Percentiles rank a stretch among this genome's conserved stretches.
These are phyloP conservation scores for Dioszegia crocea DNA, from an alignment of 768 basidiomycete species.

Conservation along the genomic window DNA sequence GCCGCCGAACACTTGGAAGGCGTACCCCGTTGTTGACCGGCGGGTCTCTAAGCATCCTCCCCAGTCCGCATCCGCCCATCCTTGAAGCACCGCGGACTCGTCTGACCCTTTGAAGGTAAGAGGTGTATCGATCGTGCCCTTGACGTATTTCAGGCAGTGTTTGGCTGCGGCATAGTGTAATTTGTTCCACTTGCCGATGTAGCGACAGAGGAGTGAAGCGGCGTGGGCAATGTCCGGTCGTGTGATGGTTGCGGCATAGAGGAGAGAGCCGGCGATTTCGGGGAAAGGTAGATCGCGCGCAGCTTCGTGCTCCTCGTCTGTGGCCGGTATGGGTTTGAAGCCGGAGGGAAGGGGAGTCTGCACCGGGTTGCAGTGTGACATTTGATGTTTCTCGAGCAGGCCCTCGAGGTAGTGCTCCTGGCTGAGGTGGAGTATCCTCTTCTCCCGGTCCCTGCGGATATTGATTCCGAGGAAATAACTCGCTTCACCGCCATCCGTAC, in stretches of 20 bases:
- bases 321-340: slow-evolving; percentile 11
- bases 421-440: slow-evolving; percentile 9
- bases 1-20: slow-evolving; percentile 47
- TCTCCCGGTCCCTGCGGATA: slow-evolving; percentile 6
- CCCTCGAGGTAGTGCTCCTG: slow-evolving; percentile 11
- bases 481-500: slow-evolving; percentile 7
- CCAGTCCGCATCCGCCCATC: slow-evolving; percentile 49
- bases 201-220: slow-evolving; percentile 35
- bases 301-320: slow-evolving; percentile 13
- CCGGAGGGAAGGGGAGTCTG: slow-evolving; percentile 11
- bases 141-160: slow-evolving; percentile 53
- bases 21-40: slow-evolving; percentile 50
- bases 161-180: slow-evolving; percentile 40
- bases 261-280: slow-evolving; percentile 1
- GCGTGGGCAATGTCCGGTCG: slow-evolving; percentile 33
- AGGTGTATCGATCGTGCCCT: slow-evolving; percentile 36
- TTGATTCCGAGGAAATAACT: slow-evolving; percentile 17
- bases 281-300: slow-evolving; percentile 10
- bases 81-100: slow-evolving; percentile 9
- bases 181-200: slow-evolving; percentile 46
- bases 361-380: not conserved
- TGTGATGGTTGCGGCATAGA: slow-evolving; percentile 13
- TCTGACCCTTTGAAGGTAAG: slow-evolving; percentile 30
- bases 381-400: not conserved
- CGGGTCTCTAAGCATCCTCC: slow-evolving; percentile 30